Evolutionary conservation across 192 early-diverging fungal genomes (phyloP).

Genomic region (Backusella liffmaniae): DNA sequence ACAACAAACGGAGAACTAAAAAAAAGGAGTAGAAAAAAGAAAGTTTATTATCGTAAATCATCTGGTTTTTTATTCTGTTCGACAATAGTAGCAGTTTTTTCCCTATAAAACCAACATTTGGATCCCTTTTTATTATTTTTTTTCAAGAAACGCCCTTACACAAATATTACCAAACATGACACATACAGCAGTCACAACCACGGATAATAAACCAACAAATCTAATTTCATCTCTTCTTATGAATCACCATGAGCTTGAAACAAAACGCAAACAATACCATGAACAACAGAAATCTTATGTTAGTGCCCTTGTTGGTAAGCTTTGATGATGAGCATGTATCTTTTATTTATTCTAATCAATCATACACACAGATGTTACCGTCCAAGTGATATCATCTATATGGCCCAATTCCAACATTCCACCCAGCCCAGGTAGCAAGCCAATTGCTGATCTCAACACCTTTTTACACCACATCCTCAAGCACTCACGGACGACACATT

Average conservation of each 20-base stretch:
- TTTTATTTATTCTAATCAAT: background rate
- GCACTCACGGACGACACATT: conserved; percentile 57
- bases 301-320: conserved; percentile 17
- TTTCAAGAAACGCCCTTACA: conserved; percentile 5
- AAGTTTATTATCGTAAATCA: background rate
- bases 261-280: conserved; percentile 13
- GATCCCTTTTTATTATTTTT: background rate
- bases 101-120: too few relatives aligned
- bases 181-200: conserved; percentile 8
- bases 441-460: conserved; percentile 48
- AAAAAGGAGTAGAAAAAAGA: background rate
- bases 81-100: background rate
- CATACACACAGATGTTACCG: conserved; percentile 43
- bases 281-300: conserved; percentile 20
- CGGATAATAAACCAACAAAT: background rate
- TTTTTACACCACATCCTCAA: conserved; percentile 56
- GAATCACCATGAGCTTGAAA: conserved; percentile 15
- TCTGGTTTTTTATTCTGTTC: background rate
- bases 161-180: conserved; percentile 7
- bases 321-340: background rate
- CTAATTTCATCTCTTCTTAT: conserved; percentile 6
- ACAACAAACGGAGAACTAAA: background rate
- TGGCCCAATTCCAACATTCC: conserved; percentile 40
- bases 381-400: conserved; percentile 54
- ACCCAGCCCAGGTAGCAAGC: conserved; percentile 20